Evolutionary conservation across 2,329 filamentous ascomycete genomes (phyloP).

Genomic region (Parafenestella ontariensis): DNA sequence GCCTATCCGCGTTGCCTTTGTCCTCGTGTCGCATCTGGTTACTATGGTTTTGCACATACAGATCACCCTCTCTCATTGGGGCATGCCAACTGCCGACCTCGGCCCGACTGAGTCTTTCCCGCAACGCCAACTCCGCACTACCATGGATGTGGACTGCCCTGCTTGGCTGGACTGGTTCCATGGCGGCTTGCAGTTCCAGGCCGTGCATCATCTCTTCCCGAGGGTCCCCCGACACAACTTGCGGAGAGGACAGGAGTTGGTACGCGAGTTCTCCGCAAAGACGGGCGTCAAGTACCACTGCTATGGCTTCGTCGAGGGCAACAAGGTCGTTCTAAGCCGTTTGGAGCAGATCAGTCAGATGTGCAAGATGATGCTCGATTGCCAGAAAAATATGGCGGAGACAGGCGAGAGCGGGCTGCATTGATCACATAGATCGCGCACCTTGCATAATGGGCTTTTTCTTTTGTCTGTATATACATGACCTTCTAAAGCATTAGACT

Average conservation of each 20-base stretch:
- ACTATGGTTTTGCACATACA: constrained; percentile 86
- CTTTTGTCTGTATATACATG: neutral
- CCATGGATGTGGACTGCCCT: constrained; percentile 91
- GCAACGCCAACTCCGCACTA: constrained; percentile 89
- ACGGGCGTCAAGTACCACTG: constrained; percentile 84
- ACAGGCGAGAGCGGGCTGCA: constrained; percentile 49
- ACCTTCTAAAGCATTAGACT: neutral
- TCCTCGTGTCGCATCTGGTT: constrained; percentile 81
- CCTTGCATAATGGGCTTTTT: neutral
- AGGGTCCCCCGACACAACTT: constrained; percentile 86
- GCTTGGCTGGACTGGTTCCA: constrained; percentile 89
- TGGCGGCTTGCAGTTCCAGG: constrained; percentile 88
- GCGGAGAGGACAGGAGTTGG: constrained; percentile 74
- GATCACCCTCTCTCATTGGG: constrained; percentile 91
- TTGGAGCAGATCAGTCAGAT: constrained; percentile 82
- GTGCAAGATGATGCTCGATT: constrained; percentile 62
- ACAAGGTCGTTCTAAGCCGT: constrained; percentile 77
- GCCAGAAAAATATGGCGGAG: constrained; percentile 49
- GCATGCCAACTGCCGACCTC: constrained; percentile 89
- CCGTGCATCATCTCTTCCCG: constrained; percentile 85
- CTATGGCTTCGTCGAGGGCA: constrained; percentile 84
- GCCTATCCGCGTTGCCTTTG: constrained; percentile 73
- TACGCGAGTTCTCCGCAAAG: constrained; percentile 81
- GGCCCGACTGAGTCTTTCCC: constrained; percentile 86
- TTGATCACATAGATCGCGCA: constrained; percentile 21